Evolutionary conservation across 2,329 filamentous ascomycete genomes (phyloP).

Genomic region (Albifimbria verrucaria): DNA sequence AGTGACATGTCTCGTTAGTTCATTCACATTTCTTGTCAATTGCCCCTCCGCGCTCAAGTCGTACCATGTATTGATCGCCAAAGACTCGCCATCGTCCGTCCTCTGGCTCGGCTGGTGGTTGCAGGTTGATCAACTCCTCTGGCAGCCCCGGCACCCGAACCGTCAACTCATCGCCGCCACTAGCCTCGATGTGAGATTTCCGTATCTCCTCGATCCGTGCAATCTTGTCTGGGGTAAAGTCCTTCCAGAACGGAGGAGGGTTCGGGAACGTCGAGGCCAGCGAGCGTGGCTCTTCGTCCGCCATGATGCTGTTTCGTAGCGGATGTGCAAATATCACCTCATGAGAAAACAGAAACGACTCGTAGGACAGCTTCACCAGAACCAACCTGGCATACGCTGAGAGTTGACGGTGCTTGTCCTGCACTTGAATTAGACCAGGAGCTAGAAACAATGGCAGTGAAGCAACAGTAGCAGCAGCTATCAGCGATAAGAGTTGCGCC

Average conservation of each 20-base stretch:
- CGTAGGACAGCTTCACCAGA: too few species aligned
- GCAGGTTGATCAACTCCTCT: constrained; percentile 69
- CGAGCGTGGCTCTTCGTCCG: constrained; percentile 45
- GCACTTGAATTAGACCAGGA: neutral
- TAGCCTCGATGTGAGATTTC: constrained; percentile 31
- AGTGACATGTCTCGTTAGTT: neutral
- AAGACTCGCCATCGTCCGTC: constrained; percentile 73
- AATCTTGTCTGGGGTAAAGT: constrained; percentile 77
- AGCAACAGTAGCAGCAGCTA: neutral
- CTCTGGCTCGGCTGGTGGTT: constrained; percentile 74
- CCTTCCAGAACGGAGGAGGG: constrained; percentile 85
- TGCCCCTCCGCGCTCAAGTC: too few species aligned
- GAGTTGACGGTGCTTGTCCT: neutral
- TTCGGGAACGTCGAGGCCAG: constrained; percentile 72
- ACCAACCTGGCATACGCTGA: too few species aligned
- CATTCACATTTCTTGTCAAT: neutral
- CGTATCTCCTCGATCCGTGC: constrained; percentile 48
- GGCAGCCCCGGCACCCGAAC: constrained; percentile 52
- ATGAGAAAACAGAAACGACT: too few species aligned
- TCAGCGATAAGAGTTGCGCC: constrained; percentile 9
- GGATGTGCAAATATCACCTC: too few species aligned
- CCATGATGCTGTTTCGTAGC: constrained; percentile 51
- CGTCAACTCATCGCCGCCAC: constrained; percentile 20
- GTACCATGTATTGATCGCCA: constrained; percentile 61
- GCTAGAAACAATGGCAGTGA: neutral